Percentiles rank a stretch among this genome's conserved stretches.
phyloP scores from a whole-genome alignment of 176 grass and related monocot species.

The Lolium rigidum region DNA sequence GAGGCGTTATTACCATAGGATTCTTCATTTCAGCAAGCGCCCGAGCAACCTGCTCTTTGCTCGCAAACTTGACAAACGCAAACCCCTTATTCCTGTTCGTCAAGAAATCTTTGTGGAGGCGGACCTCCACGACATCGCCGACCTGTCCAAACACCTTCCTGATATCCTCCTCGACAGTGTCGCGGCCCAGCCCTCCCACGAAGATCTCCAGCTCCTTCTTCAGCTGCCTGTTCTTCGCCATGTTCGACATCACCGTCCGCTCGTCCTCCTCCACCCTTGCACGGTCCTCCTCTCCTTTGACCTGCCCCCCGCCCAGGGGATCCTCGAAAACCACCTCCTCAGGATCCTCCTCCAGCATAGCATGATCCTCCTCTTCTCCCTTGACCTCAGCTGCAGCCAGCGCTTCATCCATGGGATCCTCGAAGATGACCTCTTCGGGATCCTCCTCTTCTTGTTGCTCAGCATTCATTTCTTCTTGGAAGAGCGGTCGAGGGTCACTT shows the following conservation, averaged over 20 bases:
- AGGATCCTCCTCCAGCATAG: neutral
- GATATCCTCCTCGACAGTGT: constrained; percentile 64
- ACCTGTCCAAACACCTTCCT: constrained; percentile 59
- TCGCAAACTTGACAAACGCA: constrained; percentile 74
- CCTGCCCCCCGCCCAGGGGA: neutral
- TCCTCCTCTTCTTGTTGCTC: constrained; percentile 6
- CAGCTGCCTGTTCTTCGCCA: constrained; percentile 59
- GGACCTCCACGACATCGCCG: constrained; percentile 66
- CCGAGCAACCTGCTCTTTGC: constrained; percentile 61
- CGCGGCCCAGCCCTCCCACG: constrained; percentile 71
- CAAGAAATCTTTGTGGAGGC: constrained; percentile 66
- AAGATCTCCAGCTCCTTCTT: constrained; percentile 87
- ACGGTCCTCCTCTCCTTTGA: constrained; percentile 27
- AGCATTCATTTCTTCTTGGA: neutral
- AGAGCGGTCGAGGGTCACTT: neutral
- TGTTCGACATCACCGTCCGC: constrained; percentile 51
- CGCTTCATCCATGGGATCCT: constrained; percentile 31
- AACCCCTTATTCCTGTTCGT: constrained; percentile 80
- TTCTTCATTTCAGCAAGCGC: constrained; percentile 68
- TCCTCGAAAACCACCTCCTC: constrained; percentile 15
- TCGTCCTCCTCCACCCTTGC: constrained; percentile 47
- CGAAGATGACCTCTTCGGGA: neutral
- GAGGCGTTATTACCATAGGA: constrained; percentile 59
- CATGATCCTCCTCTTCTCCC: neutral
- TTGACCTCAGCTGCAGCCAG: neutral